Evolutionary conservation across 1,284 basidiomycete genomes (phyloP), one percentile per base, ranked within the genome.

Genomic region (Microstroma glucosiphilum): DNA sequence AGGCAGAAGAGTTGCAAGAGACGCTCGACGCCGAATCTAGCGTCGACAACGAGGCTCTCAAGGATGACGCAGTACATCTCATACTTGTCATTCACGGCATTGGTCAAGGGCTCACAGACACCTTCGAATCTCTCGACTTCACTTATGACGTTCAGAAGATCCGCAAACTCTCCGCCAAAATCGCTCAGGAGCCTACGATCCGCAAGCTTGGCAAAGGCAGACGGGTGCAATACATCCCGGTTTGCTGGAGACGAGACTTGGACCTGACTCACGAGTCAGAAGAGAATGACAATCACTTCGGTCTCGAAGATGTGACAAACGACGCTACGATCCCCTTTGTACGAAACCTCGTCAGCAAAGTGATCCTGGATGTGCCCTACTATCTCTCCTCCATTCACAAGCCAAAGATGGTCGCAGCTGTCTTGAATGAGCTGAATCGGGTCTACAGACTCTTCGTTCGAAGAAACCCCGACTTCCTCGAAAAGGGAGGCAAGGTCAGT

Each of bases 341-440:
- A 0, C 67, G 79, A 4, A 69, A 72, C 40, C 62, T 80, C 23
- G 73, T 79, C 12, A 66, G 64, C 12, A 74, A 75, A 7, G 69
- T 53, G n/a, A 75, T 76, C 4, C 67, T 80, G 41, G 79, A 80
- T 58, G 73, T 80, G 0, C 76, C 77, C 1, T 74, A 76, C 60
- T 80, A 80, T 59, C 71, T 68, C 1, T 60, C 59, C 23, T 54
- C 57, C 6, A 66, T 67, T 15, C 77, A 79, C 63, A 73, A 74
- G 54, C 61, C 61, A 19, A 71, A 64, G 46, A 61, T 63, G 82
- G 66, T 77, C 15, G 60, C 64, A 26, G 76, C 76, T 0, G 77
- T 80, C 1, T 71, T 69, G 15, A 59, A 65, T 15, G 78, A 80
- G 60, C 67, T 76, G 17, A 80, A 80, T 57, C 63, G 76, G 30